These are phyloP conservation scores for Capsella bursapastoris DNA, from an alignment of 345 rosid genomes.

Conservation along the genomic window DNA sequence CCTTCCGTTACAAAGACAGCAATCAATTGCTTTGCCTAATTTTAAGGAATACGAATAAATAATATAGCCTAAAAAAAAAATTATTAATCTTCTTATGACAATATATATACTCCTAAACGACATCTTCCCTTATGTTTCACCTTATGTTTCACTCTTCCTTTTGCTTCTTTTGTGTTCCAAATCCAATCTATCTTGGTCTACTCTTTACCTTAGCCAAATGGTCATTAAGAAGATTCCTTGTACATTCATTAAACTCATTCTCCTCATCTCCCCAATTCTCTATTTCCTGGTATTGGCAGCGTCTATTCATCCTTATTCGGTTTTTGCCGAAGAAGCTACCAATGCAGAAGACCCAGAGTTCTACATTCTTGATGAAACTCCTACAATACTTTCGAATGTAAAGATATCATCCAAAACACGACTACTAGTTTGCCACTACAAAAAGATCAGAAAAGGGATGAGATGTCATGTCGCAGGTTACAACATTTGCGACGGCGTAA, in stretches of 20 bases:
- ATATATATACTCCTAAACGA: conserved; percentile 17
- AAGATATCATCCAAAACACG: conserved; percentile 22
- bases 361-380: conserved; percentile 31
- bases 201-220: conserved; percentile 20
- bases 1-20: conserved; percentile 27
- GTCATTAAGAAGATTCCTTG: conserved; percentile 12
- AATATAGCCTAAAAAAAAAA: not conserved
- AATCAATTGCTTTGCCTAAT: conserved; percentile 32
- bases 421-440: conserved; percentile 26
- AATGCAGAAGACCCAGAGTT: conserved; percentile 30
- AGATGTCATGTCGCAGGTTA: conserved; percentile 37
- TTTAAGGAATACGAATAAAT: not conserved
- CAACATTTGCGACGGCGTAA: conserved; percentile 62
- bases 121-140: conserved; percentile 13
- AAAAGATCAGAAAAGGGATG: conserved; percentile 55
- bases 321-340: conserved; percentile 23
- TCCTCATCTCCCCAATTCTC: conserved; percentile 26
- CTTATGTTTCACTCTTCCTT: conserved; percentile 17
- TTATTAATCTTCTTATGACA: not conserved
- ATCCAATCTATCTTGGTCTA: conserved; percentile 8
- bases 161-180: conserved; percentile 24
- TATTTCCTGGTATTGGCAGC: conserved; percentile 2
- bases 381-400: conserved; percentile 20
- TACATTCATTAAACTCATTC: conserved; percentile 27
- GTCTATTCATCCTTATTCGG: conserved; percentile 9